Percentiles rank a stretch among this genome's conserved stretches.
Conservation (phyloP, 1,139 yeast genomes). For the Zygosaccharomyces pseudobailii region DNA sequence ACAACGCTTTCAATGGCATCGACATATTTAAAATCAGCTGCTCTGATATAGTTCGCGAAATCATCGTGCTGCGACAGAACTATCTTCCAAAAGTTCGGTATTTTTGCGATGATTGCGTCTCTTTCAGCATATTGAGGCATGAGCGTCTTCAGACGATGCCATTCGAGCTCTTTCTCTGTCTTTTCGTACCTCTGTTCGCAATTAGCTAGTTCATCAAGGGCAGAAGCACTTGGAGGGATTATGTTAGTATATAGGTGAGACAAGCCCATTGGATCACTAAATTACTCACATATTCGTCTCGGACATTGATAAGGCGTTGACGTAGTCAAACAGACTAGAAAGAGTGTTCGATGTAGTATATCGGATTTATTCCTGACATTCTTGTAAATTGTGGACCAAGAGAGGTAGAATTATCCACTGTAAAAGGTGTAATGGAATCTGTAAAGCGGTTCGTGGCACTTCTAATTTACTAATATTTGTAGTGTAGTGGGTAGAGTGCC, state of each 20-base stretch:
- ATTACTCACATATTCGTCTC: conserved; percentile 1
- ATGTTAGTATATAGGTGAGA: not conserved
- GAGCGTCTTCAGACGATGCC: conserved; percentile 45
- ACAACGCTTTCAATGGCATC: conserved; percentile 55
- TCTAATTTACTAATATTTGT: too few relatives aligned
- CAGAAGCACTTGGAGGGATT: conserved; percentile 4
- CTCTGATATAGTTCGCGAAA: conserved; percentile 62
- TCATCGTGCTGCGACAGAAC: conserved; percentile 73
- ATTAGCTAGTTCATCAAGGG: conserved; percentile 40
- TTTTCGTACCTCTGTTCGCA: conserved; percentile 53
- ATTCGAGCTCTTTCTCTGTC: conserved; percentile 53
- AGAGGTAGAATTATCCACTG: too few relatives aligned
- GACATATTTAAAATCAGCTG: conserved; percentile 63
- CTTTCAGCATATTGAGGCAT: conserved; percentile 49
- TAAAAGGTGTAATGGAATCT: too few relatives aligned
- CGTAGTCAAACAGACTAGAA: not conserved
- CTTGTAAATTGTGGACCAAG: not conserved
- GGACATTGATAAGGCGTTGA: not conserved
- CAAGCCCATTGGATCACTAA: not conserved
- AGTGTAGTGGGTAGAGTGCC: too few relatives aligned
- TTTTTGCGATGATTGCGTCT: conserved; percentile 41
- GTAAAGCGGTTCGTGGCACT: too few relatives aligned
- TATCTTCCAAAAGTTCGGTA: conserved; percentile 73
- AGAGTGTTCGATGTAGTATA: not conserved
- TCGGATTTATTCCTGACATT: not conserved